These are phyloP conservation scores for Picochlorum sp. DNA, from an alignment of 139 green algal species.

Conservation along the genomic window DNA sequence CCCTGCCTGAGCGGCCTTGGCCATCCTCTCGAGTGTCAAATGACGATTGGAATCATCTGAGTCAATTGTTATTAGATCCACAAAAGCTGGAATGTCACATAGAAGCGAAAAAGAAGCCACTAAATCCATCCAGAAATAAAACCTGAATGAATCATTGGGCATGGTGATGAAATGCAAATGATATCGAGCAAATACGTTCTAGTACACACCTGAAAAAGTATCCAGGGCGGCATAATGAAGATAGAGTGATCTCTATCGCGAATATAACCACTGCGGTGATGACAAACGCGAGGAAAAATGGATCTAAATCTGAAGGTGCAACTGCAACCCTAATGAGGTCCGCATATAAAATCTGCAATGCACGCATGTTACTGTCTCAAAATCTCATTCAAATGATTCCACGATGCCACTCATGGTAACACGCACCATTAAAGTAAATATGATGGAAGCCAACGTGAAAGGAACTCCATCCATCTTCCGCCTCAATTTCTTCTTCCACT, in stretches of 20 bases:
- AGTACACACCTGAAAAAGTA: slow-evolving; percentile 49
- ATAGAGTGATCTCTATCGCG: slow-evolving; percentile 42
- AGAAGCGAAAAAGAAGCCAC: slow-evolving; percentile 63
- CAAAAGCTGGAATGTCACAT: slow-evolving; percentile 56
- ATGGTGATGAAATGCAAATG: not conserved
- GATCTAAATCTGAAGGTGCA: slow-evolving; percentile 8
- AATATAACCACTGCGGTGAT: slow-evolving; percentile 44
- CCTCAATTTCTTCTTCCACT: slow-evolving; percentile 8
- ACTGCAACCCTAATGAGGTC: slow-evolving; percentile 16
- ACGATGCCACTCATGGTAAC: not conserved
- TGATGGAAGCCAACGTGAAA: slow-evolving; percentile 10
- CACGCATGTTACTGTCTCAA: not conserved
- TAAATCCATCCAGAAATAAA: slow-evolving; percentile 89
- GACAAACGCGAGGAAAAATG: slow-evolving; percentile 12
- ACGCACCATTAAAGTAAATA: slow-evolving; percentile 15
- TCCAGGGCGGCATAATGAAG: slow-evolving; percentile 20
- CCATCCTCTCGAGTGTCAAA: slow-evolving; percentile 8
- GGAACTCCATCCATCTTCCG: slow-evolving; percentile 4
- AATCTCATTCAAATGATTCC: not conserved
- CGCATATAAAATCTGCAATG: slow-evolving; percentile 21
- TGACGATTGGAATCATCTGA: not conserved
- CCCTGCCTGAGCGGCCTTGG: slow-evolving; percentile 15
- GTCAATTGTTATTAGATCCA: slow-evolving; percentile 11
- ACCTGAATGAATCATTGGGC: slow-evolving; percentile 18
- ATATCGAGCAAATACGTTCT: too few species aligned